Evolutionary conservation across 192 early-diverging fungal genomes (phyloP).

Genomic region (Linnemannia exigua): DNA sequence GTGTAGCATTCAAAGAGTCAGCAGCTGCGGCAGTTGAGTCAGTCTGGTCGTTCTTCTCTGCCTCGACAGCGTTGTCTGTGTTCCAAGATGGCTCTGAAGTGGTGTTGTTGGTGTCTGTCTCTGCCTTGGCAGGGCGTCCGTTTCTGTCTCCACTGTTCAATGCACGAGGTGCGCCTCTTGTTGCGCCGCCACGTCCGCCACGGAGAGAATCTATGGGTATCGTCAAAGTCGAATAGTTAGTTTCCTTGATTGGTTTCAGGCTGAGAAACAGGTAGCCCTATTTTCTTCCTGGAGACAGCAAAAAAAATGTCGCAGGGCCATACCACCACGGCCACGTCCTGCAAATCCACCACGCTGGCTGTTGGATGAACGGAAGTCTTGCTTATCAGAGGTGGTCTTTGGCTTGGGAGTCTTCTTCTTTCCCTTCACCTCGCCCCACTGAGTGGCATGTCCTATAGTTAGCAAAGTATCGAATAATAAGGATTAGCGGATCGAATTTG

Average conservation of each 20-base stretch:
- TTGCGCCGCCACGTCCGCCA: slow-evolving; percentile 71
- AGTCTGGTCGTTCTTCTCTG: slow-evolving; percentile 26
- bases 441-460: slow-evolving; percentile 74
- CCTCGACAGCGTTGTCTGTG: not conserved
- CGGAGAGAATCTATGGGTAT: slow-evolving; percentile 64
- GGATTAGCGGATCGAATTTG: not conserved
- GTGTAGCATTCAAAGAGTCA: slow-evolving; percentile 14
- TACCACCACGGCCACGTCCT: slow-evolving; percentile 76
- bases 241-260: not conserved
- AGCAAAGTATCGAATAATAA: not conserved
- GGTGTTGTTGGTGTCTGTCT: slow-evolving; percentile 8
- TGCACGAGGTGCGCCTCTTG: slow-evolving; percentile 60
- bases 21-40: slow-evolving; percentile 14
- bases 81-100: slow-evolving; percentile 14
- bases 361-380: slow-evolving; percentile 57
- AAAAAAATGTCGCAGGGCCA: slow-evolving; percentile 3
- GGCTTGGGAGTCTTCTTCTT: slow-evolving; percentile 71
- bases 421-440: slow-evolving; percentile 91
- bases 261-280: not conserved
- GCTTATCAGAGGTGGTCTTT: slow-evolving; percentile 67
- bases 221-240: not conserved
- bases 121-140: slow-evolving; percentile 41
- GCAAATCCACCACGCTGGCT: slow-evolving; percentile 68
- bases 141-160: slow-evolving; percentile 51
- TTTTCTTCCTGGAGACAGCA: not conserved